Conservation (phyloP, 192 early-diverging fungal genomes). For the Piromyces finnis region DNA sequence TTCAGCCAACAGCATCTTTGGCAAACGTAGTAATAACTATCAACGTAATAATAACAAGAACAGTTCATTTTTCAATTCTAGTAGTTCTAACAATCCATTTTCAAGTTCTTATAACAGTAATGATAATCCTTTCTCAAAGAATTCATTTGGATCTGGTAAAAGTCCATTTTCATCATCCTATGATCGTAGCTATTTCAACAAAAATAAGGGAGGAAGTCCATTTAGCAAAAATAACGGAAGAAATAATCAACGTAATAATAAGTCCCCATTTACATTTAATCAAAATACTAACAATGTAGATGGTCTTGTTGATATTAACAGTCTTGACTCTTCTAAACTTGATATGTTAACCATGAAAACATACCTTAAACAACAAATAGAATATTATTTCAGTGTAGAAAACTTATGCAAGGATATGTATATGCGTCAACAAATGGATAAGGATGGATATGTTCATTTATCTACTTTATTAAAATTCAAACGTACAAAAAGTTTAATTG, state of each 20-base stretch:
- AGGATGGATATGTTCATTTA: constrained; percentile 65
- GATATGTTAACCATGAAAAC: constrained; percentile 14
- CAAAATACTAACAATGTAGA: not conserved
- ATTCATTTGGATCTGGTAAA: not conserved
- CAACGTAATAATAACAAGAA: not conserved
- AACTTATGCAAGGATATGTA: constrained; percentile 92
- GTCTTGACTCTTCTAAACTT: not conserved
- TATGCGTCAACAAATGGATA: constrained; percentile 83
- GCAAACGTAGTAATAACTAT: not conserved
- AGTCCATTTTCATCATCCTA: not conserved
- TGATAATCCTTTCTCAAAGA: not conserved
- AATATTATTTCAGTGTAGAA: constrained; percentile 96
- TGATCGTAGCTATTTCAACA: not conserved
- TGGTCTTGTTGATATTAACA: not conserved
- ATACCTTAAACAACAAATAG: constrained; percentile 31
- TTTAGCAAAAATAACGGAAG: not conserved
- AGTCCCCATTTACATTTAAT: not conserved
- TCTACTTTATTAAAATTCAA: constrained; percentile 70
- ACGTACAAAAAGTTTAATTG: constrained; percentile 28
- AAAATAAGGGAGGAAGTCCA: not conserved
- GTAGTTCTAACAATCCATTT: not conserved
- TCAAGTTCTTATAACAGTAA: not conserved
- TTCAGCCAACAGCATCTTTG: not conserved
- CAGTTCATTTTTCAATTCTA: not conserved
- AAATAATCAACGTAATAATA: not conserved